Percentiles rank a stretch among this genome's conserved stretches.
Conservation (phyloP, 2,329 filamentous ascomycete genomes). For the Exophiala aquamarina region DNA sequence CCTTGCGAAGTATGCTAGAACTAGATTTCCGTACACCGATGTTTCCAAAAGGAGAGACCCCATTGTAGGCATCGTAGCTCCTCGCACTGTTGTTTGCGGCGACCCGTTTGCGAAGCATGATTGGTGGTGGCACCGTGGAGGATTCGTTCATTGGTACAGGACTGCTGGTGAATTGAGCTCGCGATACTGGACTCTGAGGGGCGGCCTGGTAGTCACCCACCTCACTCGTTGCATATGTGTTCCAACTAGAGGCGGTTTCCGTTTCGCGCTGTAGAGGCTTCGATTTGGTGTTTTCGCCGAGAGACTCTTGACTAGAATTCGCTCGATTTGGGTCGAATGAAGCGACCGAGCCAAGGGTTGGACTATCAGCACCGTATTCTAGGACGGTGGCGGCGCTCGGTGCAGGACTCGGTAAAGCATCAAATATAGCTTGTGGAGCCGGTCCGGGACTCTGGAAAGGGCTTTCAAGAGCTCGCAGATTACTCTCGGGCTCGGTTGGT, state of each 20-base stretch:
- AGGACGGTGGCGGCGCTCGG: slow-evolving; percentile 13
- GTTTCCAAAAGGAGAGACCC: slow-evolving; percentile 28
- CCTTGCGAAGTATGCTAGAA: slow-evolving; percentile 24
- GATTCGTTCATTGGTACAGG: slow-evolving; percentile 34
- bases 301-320: slow-evolving; percentile 18
- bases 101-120: slow-evolving; percentile 41
- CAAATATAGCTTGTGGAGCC: slow-evolving; percentile 1
- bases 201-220: slow-evolving; percentile 29
- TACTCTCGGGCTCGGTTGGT: slow-evolving; percentile 14
- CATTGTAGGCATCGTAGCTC: slow-evolving; percentile 36
- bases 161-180: slow-evolving; percentile 41
- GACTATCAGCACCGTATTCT: slow-evolving; percentile 18
- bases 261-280: slow-evolving; percentile 20
- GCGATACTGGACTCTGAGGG: slow-evolving; percentile 33
- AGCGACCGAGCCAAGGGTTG: slow-evolving; percentile 17
- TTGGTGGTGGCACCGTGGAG: slow-evolving; percentile 32
- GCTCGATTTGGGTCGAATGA: slow-evolving; percentile 7
- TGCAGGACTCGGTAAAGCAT: slow-evolving; percentile 5
- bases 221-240: slow-evolving; percentile 60
- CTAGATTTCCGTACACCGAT: slow-evolving; percentile 21
- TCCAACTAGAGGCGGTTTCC: slow-evolving; percentile 56
- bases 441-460: slow-evolving; percentile 23
- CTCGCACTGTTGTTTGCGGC: slow-evolving; percentile 29
- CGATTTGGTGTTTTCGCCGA: slow-evolving; percentile 7
- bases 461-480: slow-evolving; percentile 10